Evolutionary conservation across 306 rosid species (phyloP), one percentile per base, ranked within the genome.

Genomic region (Cercis canadensis): DNA sequence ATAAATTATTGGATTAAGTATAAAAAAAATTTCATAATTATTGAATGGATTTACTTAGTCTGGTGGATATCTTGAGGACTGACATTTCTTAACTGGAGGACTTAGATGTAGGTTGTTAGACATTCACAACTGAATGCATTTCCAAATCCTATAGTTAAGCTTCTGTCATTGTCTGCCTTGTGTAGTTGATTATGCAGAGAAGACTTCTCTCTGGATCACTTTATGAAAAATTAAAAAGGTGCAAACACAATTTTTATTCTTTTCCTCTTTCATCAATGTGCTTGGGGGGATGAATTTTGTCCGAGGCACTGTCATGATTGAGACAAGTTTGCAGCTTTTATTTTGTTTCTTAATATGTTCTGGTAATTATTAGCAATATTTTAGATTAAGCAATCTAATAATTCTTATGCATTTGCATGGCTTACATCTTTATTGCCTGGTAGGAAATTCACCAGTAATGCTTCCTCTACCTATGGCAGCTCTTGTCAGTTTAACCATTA

Each of bases 391-490:
- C 60, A 78, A 72, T 66, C 46, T 17, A 10, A 31, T 58, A 19
- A 56, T 72, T 47, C 43, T 39, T 67, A 66, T 72, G 53, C 71
- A 69, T 74, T 60, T 45, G 39, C 66, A 59, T 69, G 59, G 15
- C 47, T 78, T 82, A 39, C n/a, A 15, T 65, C 75, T 75, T 75
- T 75, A 68, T 75, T 78, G 16, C 58, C 17, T 78, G 61, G 46
- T 62, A 88, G 97, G 80, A 36, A 76, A 40, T 75, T 79, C 92
- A 24, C 84, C 82, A 10, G 73, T 74, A 56, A 81, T 51, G 80
- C 95, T 90, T 74, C 95, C 97, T 12, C 84, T 90, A 59, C 97
- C 97, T 1, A 76, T 90, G 88, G 97, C 97, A 74, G 95, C 87
- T 60, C 86, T 90, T 70, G 92, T 88, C 65, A 90, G 97, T 72